These are phyloP conservation scores for Artomyces pyxidatus DNA, from an alignment of 768 basidiomycete species.

Conservation along the genomic window DNA sequence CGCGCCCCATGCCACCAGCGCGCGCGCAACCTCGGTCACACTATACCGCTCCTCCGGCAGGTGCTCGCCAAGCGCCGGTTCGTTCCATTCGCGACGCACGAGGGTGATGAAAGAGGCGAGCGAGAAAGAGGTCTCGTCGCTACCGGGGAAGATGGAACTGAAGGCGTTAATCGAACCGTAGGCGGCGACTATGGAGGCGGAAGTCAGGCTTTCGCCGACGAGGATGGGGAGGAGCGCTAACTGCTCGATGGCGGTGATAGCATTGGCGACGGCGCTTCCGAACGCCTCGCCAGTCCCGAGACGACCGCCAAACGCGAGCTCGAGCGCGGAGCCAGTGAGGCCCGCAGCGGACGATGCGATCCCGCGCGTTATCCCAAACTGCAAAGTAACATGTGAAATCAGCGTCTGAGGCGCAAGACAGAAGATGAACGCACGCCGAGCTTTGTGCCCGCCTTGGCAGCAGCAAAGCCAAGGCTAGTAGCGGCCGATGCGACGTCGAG, in stretches of 20 bases:
- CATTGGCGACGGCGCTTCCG: constrained; percentile 50
- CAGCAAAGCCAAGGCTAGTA: constrained; percentile 57
- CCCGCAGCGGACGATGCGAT: constrained; percentile 52
- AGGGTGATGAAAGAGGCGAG: constrained; percentile 72
- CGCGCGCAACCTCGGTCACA: constrained; percentile 56
- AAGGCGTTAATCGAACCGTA: constrained; percentile 71
- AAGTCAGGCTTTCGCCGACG: constrained; percentile 68
- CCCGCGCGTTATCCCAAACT: constrained; percentile 66
- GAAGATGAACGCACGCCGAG: constrained; percentile 46
- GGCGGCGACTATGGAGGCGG: constrained; percentile 65
- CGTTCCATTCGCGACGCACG: constrained; percentile 70
- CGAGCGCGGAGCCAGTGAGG: constrained; percentile 50
- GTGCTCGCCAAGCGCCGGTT: constrained; percentile 40
- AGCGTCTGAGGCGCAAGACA: neutral
- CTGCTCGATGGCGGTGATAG: constrained; percentile 59
- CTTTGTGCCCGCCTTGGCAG: constrained; percentile 58
- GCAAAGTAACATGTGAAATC: constrained; percentile 6
- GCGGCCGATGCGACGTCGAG: constrained; percentile 61
- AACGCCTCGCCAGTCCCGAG: constrained; percentile 50
- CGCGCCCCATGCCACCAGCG: constrained; percentile 72
- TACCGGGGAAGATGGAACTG: constrained; percentile 63
- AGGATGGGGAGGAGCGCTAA: constrained; percentile 69
- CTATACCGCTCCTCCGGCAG: constrained; percentile 56
- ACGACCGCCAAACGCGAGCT: constrained; percentile 58
- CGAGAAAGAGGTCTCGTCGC: constrained; percentile 75